A percentile compares a stretch with the other conserved stretches of the same genome.
phyloP scores from a whole-genome alignment of 139 green algal genomes.

The Chlorella sp. region DNA sequence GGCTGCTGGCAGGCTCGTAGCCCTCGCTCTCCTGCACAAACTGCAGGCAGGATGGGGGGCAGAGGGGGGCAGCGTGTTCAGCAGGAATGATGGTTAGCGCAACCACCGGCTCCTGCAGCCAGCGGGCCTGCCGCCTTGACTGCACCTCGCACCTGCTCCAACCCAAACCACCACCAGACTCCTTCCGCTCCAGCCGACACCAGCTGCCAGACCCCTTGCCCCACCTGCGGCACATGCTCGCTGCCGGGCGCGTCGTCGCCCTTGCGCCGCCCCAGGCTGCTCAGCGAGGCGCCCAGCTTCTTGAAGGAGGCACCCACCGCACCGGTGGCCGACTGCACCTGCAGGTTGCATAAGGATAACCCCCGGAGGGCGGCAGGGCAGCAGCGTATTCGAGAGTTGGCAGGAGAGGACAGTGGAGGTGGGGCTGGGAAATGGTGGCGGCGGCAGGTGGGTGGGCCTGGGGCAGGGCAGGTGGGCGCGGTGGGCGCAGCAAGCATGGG shows the following conservation, averaged over 20 bases:
- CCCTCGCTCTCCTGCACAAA: too few relatives aligned
- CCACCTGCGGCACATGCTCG: background rate
- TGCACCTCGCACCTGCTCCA: too few relatives aligned
- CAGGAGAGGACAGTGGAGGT: background rate
- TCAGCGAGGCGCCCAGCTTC: constrained; percentile 21
- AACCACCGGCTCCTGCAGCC: too few relatives aligned
- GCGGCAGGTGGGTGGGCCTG: background rate
- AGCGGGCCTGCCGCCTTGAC: too few relatives aligned
- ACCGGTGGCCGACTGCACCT: constrained; percentile 24
- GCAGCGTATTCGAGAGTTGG: background rate
- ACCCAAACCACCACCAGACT: too few relatives aligned
- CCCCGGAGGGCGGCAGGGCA: background rate
- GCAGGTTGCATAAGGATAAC: background rate
- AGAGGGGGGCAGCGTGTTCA: too few relatives aligned
- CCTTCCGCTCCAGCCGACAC: too few relatives aligned
- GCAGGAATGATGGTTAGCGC: too few relatives aligned
- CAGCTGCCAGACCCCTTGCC: too few relatives aligned
- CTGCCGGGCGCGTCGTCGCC: background rate
- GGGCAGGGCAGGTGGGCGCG: too few relatives aligned
- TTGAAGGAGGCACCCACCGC: constrained; percentile 26
- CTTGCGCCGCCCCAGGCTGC: background rate
- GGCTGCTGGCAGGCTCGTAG: too few relatives aligned
- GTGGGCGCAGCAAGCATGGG: background rate
- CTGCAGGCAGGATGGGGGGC: too few relatives aligned
- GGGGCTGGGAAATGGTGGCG: background rate